Base-by-base conservation (phyloP, 345 rosid genomes). In the Litchi chinensis region DNA sequence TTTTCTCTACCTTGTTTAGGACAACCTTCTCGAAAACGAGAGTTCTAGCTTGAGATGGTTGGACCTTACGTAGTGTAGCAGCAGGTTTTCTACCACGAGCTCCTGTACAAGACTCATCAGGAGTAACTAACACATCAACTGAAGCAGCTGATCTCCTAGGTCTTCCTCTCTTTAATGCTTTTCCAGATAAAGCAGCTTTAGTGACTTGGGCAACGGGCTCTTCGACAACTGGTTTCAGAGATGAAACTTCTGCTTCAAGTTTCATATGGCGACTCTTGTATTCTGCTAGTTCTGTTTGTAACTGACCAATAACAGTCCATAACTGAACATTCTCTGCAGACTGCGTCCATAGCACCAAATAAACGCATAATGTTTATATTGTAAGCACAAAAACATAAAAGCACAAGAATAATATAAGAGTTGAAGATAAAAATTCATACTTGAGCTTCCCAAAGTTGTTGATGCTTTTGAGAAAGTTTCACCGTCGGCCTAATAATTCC, bases 381-480 rank as follows among this genome's bases (percentile, higher is more conserved):
- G 65, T 71, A 64, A 26, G 15, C 50, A 40, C 11, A 32, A 74
- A n/a, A 16, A 9, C n/a, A 75, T 24, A 44, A 74, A 37, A 32
- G 28, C 60, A 69, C 7, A 69, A 15, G 40, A 11, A 37, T 9
- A 52, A 70, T 9, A 67, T 43, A 54, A 52, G 6, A 56, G 68
- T 13, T 43, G 18, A 52, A 76, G 41, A 70, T 37, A 77, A 72
- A 48, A 57, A 81, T 70, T 74, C 71, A 46, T 83, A 82, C 87
- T 78, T 83, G 88, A 78, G 87, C 86, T 70, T 83, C 87, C 90
- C 87, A 83, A 28, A 78, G 84, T 69, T 80, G 80, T 71, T 85
- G 85, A 64, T 87, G 90, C 81, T 83, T 85, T 70, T 76, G 84
- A 71, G 90, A 87, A 65, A 85, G 84, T 73, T 82, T 83, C 76